Evolutionary conservation across 2,329 filamentous ascomycete genomes (phyloP), one percentile per base, ranked within the genome.

Genomic region (Trichophyton benhamiae): DNA sequence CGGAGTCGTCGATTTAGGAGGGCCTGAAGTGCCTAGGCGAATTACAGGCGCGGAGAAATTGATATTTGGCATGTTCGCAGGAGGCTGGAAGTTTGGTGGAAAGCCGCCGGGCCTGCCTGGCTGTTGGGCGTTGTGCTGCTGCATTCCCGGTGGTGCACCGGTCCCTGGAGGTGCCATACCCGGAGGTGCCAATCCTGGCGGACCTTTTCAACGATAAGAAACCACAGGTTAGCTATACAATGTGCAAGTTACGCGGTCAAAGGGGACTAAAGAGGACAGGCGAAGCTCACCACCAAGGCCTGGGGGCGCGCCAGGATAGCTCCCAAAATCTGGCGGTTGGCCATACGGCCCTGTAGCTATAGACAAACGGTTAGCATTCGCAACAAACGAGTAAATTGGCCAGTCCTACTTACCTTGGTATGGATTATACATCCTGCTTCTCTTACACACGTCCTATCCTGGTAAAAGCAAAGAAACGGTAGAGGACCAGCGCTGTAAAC

Each of bases 41-140:
- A 99, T 97, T 63, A 97, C 91, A 61, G 92, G 91, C 41, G 94
- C 94, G 70, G 89, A 95, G 79, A 97, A 96, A 78, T 99, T 96
- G 79, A 99, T 96, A 73, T 95, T 95, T 59, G 92, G 91, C 82
- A 96, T 89, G 72, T 94, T 96, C 58, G 88, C 80, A 8, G 92
- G 91, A 57, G 90, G 85, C 78, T 95, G 89, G 76, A 96, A 96
- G 74, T 85, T 89, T 63, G 86, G 79, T 64, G 89, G 90, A 66
- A 95, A 85, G 70, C 84, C 86, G 74, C 83, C 88, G 72, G 88
- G 88, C 79, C 88, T 86, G 78, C 86, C 88, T 77, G 88, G 83
- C 78, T 89, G 87, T 68, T 86, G 82, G 72, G 81, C 80, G 74
- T 83, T 88, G 71, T 84, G 80, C 79, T 87, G 87, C 72, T 87